These are phyloP conservation scores for Cenchrus fungigraminus DNA, from an alignment of 176 grass and related monocot genomes.

Conservation along the genomic window DNA sequence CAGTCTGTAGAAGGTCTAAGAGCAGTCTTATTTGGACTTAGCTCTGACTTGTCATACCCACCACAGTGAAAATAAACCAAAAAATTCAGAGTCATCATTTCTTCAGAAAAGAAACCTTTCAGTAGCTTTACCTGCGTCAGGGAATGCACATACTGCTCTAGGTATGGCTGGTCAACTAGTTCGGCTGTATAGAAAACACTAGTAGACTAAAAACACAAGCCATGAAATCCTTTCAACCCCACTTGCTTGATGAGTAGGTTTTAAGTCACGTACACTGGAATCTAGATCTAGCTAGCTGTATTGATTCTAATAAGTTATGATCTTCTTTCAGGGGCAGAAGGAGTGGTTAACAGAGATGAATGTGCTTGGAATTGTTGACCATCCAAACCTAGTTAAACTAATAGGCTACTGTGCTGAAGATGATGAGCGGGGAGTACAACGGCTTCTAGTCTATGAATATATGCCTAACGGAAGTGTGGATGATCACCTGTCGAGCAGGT, in stretches of 20 bases:
- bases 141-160: constrained; percentile 9
- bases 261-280: constrained; percentile 22
- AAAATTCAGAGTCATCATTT: neutral
- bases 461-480: constrained; percentile 96
- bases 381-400: constrained; percentile 94
- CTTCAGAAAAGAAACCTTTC: neutral
- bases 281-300: constrained; percentile 19
- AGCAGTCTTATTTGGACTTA: neutral
- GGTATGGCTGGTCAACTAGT: constrained; percentile 13
- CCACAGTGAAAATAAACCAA: constrained; percentile 4
- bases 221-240: neutral
- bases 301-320: constrained; percentile 31
- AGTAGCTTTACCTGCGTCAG: neutral
- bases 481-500: constrained; percentile 76
- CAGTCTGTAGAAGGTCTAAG: neutral
- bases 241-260: constrained; percentile 19
- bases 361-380: constrained; percentile 90
- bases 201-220: neutral
- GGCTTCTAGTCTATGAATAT: constrained; percentile 91
- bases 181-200: neutral
- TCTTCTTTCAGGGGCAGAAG: constrained; percentile 85
- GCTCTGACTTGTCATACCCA: neutral
- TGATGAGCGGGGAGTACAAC: constrained; percentile 87
- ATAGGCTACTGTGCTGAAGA: constrained; percentile 97
- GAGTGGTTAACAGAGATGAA: constrained; percentile 98